Percentiles rank a stretch among this genome's conserved stretches.
Evolutionary conservation across 306 rosid genomes (phyloP).

Genomic region (Delonix regia): DNA sequence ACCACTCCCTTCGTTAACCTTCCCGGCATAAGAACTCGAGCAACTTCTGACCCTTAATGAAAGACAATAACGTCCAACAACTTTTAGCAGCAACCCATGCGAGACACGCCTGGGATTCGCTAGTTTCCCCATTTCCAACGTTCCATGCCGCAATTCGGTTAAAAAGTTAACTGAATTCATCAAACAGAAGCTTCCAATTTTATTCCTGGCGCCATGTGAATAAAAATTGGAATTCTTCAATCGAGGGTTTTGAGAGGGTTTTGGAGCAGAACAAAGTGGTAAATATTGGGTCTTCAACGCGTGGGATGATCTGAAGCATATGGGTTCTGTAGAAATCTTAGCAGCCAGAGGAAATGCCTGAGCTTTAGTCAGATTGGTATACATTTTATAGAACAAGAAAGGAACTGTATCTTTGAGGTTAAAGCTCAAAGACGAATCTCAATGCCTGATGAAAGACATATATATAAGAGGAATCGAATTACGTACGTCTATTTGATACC

Average conservation of each 20-base stretch:
- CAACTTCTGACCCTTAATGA: slow-evolving; percentile 41
- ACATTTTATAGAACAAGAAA: slow-evolving; percentile 45
- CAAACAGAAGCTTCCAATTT: slow-evolving; percentile 30
- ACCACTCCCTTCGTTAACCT: slow-evolving; percentile 28
- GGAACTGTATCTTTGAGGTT: slow-evolving; percentile 5
- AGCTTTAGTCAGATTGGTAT: slow-evolving; percentile 54
- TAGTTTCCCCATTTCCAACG: slow-evolving; percentile 29
- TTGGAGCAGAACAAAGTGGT: slow-evolving; percentile 41
- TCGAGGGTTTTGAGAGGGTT: slow-evolving; percentile 49
- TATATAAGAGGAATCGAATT: background rate
- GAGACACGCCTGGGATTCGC: slow-evolving; percentile 30
- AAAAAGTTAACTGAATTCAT: slow-evolving; percentile 32
- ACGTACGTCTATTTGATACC: background rate
- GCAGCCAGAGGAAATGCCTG: slow-evolving; percentile 67
- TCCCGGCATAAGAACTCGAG: slow-evolving; percentile 43
- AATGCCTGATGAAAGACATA: background rate
- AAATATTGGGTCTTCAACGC: slow-evolving; percentile 47
- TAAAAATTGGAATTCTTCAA: background rate
- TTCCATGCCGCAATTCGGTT: background rate
- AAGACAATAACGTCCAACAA: slow-evolving; percentile 41
- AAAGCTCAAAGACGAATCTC: slow-evolving; percentile 7
- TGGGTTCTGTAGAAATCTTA: slow-evolving; percentile 61
- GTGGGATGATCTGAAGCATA: slow-evolving; percentile 47
- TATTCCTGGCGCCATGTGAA: slow-evolving; percentile 24
- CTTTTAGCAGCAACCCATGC: slow-evolving; percentile 37